These are phyloP conservation scores for Penicillium sp. DNA, from an alignment of 2,329 filamentous ascomycete genomes.

Conservation along the genomic window DNA sequence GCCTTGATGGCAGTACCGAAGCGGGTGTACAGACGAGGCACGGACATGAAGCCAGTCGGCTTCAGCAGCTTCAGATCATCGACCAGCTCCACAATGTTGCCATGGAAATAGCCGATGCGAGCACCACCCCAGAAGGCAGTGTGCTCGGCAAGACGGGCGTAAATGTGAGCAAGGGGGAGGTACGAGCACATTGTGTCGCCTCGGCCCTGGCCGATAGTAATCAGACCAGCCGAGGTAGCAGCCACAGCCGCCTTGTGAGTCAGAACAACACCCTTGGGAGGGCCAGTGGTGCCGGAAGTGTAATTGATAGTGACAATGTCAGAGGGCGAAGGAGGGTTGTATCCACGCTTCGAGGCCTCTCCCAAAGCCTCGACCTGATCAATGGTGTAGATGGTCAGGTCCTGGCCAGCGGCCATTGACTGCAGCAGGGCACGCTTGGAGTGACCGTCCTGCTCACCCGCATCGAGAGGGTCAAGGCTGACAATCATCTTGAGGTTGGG, in stretches of 20 bases:
- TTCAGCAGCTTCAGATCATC: constrained; percentile 88
- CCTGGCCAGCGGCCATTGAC: constrained; percentile 69
- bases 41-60: constrained; percentile 81
- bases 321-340: constrained; percentile 69
- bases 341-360: constrained; percentile 65
- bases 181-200: constrained; percentile 78
- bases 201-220: constrained; percentile 53
- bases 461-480: constrained; percentile 78
- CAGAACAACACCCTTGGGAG: constrained; percentile 67
- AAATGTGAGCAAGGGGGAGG: constrained; percentile 92
- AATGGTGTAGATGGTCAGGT: constrained; percentile 78
- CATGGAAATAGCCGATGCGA: constrained; percentile 88
- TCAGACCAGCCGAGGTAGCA: constrained; percentile 63
- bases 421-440: constrained; percentile 80
- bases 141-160: constrained; percentile 82
- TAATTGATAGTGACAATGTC: constrained; percentile 78
- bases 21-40: constrained; percentile 88
- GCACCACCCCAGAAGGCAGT: constrained; percentile 69
- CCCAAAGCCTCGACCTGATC: constrained; percentile 80
- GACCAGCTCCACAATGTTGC: constrained; percentile 79
- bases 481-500: constrained; percentile 86
- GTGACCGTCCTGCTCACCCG: constrained; percentile 72
- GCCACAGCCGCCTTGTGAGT: constrained; percentile 81
- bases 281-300: constrained; percentile 65
- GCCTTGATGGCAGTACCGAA: constrained; percentile 82